Conservation (phyloP, 2,329 filamentous ascomycete genomes). For the Colletotrichum sp. region DNA sequence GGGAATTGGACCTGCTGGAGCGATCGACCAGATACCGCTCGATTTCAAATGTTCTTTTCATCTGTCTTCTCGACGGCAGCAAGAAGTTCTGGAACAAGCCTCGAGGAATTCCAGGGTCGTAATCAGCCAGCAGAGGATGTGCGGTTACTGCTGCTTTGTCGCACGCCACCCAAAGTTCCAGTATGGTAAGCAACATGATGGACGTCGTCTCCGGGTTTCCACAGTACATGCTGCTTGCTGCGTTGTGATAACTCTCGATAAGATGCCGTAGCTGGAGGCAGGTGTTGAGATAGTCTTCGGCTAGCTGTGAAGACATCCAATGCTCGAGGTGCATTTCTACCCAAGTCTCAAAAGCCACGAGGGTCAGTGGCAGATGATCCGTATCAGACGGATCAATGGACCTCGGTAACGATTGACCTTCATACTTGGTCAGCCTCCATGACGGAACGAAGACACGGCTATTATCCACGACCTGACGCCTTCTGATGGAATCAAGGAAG, state of each 20-base stretch:
- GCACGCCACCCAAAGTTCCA: conserved; percentile 64
- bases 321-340: no score
- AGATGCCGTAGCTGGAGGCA: conserved; percentile 31
- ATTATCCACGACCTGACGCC: not conserved
- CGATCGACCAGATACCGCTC: conserved; percentile 52
- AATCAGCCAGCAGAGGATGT: conserved; percentile 47
- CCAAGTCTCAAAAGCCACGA: no score
- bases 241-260: conserved; percentile 36
- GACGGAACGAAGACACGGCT: no score
- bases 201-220: conserved; percentile 51
- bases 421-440: no score
- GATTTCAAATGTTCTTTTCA: conserved; percentile 45
- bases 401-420: no score
- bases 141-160: conserved; percentile 48
- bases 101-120: conserved; percentile 46
- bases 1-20: not conserved
- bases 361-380: no score
- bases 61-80: conserved; percentile 45
- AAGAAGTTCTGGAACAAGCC: conserved; percentile 47
- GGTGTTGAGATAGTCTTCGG: not conserved
- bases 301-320: no score
- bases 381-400: no score
- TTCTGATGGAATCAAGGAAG: not conserved
- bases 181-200: conserved; percentile 56
- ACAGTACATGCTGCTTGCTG: conserved; percentile 35